These are phyloP conservation scores for Suillus plorans DNA, from an alignment of 768 basidiomycete genomes.

Conservation along the genomic window DNA sequence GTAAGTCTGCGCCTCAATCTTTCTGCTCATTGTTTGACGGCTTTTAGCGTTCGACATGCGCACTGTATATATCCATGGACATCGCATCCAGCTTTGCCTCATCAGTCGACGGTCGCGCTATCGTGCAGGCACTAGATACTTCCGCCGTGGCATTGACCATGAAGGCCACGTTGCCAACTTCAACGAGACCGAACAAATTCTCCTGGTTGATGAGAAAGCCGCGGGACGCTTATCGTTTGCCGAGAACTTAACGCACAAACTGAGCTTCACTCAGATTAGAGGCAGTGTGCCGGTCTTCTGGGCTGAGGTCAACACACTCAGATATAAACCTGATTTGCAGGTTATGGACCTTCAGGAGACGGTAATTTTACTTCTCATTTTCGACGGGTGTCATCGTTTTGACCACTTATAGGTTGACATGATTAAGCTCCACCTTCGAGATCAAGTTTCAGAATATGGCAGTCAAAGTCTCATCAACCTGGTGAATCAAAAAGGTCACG, in stretches of 20 bases:
- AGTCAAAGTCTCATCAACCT: slow-evolving; percentile 82
- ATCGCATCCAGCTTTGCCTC: slow-evolving; percentile 79
- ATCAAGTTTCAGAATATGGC: slow-evolving; percentile 75
- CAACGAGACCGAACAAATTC: slow-evolving; percentile 96
- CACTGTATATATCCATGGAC: slow-evolving; percentile 69
- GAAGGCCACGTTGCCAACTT: slow-evolving; percentile 94
- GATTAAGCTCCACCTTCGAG: slow-evolving; percentile 70
- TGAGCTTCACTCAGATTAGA: slow-evolving; percentile 91
- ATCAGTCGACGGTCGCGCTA: slow-evolving; percentile 93
- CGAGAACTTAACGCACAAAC: slow-evolving; percentile 54
- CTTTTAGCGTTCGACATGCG: slow-evolving; percentile 82
- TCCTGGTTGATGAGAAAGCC: slow-evolving; percentile 67
- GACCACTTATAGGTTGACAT: slow-evolving; percentile 54
- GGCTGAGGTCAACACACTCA: slow-evolving; percentile 93
- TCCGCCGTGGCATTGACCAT: slow-evolving; percentile 88
- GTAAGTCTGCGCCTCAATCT: slow-evolving; percentile 48
- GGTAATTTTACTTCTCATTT: slow-evolving; percentile 43
- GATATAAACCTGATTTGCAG: slow-evolving; percentile 95
- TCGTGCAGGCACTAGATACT: slow-evolving; percentile 96
- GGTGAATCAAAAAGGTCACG: slow-evolving; percentile 91
- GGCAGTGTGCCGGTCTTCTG: slow-evolving; percentile 95
- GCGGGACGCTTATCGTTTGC: slow-evolving; percentile 38
- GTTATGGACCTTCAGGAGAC: slow-evolving; percentile 92
- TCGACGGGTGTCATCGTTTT: neutral
- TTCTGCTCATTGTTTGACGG: neutral